Conservation (phyloP, 495 filamentous ascomycete genomes). For the Aspergillus sparsus region DNA sequence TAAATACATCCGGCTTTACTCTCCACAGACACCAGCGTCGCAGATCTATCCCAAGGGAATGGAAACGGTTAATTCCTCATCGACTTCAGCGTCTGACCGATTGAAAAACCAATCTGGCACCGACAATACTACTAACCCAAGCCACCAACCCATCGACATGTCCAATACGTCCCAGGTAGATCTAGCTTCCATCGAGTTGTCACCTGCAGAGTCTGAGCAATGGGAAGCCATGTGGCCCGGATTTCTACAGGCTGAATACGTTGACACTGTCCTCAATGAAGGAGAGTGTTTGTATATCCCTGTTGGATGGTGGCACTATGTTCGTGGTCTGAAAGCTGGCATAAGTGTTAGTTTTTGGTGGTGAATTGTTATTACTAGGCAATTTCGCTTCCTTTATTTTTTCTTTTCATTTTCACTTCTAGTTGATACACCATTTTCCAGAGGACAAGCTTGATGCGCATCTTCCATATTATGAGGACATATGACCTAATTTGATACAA, state of each 20-base stretch:
- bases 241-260: constrained; percentile 62
- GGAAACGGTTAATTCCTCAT: constrained; percentile 54
- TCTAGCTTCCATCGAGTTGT: constrained; percentile 55
- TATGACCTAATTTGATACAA: neutral
- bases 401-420: neutral
- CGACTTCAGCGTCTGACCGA: constrained; percentile 16
- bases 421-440: neutral
- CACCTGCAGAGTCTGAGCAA: constrained; percentile 46
- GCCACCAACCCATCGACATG: constrained; percentile 70
- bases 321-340: constrained; percentile 79
- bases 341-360: constrained; percentile 99
- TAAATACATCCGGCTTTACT: constrained; percentile 89
- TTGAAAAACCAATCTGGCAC: constrained; percentile 18
- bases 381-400: neutral
- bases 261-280: constrained; percentile 76
- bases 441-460: neutral
- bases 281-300: constrained; percentile 93
- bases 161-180: constrained; percentile 83
- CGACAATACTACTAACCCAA: constrained; percentile 11
- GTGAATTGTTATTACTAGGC: constrained; percentile 26
- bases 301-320: constrained; percentile 98
- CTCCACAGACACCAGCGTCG: constrained; percentile 58
- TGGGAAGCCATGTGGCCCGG: constrained; percentile 58
- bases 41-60: constrained; percentile 66
- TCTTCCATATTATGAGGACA: too few species aligned